Base-by-base conservation (phyloP, 208 protist genomes). In the Acanthamoeba royreba region DNA sequence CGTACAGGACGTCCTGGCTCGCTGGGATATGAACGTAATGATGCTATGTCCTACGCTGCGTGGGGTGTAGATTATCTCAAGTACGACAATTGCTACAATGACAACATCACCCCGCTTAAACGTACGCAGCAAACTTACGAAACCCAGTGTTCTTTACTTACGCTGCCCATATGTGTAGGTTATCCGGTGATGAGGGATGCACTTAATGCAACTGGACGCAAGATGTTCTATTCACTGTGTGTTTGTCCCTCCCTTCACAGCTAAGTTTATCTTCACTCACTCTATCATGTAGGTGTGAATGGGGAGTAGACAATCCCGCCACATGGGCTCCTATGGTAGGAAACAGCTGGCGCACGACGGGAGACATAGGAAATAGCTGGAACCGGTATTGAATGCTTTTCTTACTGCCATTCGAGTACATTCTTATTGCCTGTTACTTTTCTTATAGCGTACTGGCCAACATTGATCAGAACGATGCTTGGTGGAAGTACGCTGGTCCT, bases 321-420 rank as follows among this genome's bases (percentile, higher is more conserved):
- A 93, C 28, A 2, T 97, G 94, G 94, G 93, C 85, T 17, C 3
- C 42, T 0, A 17, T 11, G 5, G 69, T 96, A 42, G 96, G 95
- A 42, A 97, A 97, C 81, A 92, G 61, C 35, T 97, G 95, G 95
- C 92, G 96, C 63, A 97, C 95, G 0, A 96, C 96, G 28, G 94
- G 93, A 7, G 94, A 95, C 42, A 96, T 95, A 31, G 7, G 89
- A 4, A 88, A 95, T 25, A 47, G n/a, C 13, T 95, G 94, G 69
- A 40, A 55, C 15, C 45, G 35, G 35, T 58, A 94, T 11, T 33
- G 7, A 22, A 11, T 9, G n/a, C 25, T 8, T 31, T 31, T 72
- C 17, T n/a, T n/a, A 11, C 25, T 74, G 17, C 5, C 61, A 38
- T 74, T 79, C 66, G n/a, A 4, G n/a, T 31, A n/a, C n/a, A 0